phyloP scores from a whole-genome alignment of 805 yeast genomes.

The Grigorovia humatica region DNA sequence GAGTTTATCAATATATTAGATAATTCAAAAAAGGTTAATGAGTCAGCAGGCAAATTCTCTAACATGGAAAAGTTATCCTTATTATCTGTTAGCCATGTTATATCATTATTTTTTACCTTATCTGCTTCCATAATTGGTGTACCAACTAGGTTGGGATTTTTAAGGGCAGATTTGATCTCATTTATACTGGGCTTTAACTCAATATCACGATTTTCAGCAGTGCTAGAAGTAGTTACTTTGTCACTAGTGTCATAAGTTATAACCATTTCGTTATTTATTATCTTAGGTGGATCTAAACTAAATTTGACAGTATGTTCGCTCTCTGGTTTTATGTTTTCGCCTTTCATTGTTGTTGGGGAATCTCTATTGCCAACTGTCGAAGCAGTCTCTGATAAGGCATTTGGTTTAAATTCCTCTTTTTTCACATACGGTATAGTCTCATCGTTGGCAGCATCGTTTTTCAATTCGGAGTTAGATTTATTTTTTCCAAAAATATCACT shows the following conservation, averaged over 20 bases:
- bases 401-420: neutral
- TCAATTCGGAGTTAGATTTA: neutral
- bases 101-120: neutral
- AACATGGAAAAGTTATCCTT: neutral
- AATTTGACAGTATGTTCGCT: constrained; percentile 21
- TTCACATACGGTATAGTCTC: neutral
- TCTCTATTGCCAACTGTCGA: neutral
- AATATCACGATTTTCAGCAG: neutral
- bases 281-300: constrained; percentile 18
- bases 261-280: constrained; percentile 10
- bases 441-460: neutral
- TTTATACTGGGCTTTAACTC: neutral
- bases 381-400: neutral
- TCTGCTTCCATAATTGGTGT: neutral
- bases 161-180: neutral
- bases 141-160: neutral
- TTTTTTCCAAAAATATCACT: constrained; percentile 20
- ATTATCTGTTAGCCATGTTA: neutral
- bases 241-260: neutral
- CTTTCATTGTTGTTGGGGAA: neutral
- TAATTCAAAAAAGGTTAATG: constrained; percentile 1
- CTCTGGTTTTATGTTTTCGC: constrained; percentile 1
- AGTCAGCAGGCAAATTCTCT: neutral
- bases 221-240: neutral
- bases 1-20: neutral